Base-by-base conservation (phyloP, 129 eudicot genomes). In the Heracleum sosnowskyi region DNA sequence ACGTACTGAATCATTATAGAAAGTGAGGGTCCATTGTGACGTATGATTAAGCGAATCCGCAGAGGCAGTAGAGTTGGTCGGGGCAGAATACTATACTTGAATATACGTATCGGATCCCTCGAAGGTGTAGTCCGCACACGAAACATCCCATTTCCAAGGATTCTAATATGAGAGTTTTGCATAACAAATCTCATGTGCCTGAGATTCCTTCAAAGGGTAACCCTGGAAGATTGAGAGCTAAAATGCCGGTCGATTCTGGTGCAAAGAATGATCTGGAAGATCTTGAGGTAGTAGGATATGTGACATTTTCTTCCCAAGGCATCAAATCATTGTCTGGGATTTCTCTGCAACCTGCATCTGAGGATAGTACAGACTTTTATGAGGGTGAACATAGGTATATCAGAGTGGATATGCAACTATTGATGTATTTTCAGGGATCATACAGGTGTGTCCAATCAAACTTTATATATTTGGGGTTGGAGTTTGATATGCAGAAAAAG, bases 1-100 rank as follows among this genome's bases (percentile, higher is more conserved):
- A 85, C 94, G 40, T 91, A 95, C 57, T 95, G 98, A 73, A 95
- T 86, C 98, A 92, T 95, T 35, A 95, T 85, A 6, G 97, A 95
- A 37, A 95, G 94, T 66, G 92, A 79, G 18, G 94, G 88, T 77
- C 98, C 98, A 77, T 88, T 87, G 31, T 90, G 93, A 7, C 97
- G n/a, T n/a, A n/a, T n/a, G n/a, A n/a, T 86, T n/a, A 95, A 85
- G 37, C 97, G 82, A 60, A 91, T 82, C 75, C 97, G 83, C 75
- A 94, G 64, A 31, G 98, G 98, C 77, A 91, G 66, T 5, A 97
- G 98, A 72, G 97, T 91, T 66, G 83, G 69, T 31, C 90, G 92
- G 33, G 98, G 97, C 49, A 82, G 79, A 42, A 91, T 69, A 76
- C 98, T 90, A 46, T 94, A 94, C 83, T 94, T 94, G 44, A 88